Percentiles rank a stretch among this genome's conserved stretches.
Evolutionary conservation across 2,329 filamentous ascomycete species (phyloP).

Genomic region (Ophiostoma sp.): DNA sequence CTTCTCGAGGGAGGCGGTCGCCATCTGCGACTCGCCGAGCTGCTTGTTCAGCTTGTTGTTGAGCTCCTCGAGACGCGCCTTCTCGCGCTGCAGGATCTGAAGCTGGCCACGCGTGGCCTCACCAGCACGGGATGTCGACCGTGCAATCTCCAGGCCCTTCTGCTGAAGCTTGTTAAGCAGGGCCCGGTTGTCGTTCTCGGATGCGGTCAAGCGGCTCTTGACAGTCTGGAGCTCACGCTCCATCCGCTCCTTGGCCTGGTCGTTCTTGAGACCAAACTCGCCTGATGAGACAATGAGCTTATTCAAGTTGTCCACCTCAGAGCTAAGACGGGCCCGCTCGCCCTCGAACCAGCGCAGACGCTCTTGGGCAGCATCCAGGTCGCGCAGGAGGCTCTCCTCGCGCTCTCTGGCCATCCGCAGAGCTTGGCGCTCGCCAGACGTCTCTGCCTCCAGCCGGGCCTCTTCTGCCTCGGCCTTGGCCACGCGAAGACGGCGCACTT

Average conservation of each 20-base stretch:
- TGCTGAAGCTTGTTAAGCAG: constrained; percentile 97
- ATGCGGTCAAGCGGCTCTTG: constrained; percentile 84
- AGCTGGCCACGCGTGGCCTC: constrained; percentile 81
- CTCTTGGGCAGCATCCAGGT: constrained; percentile 76
- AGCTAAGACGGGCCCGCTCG: constrained; percentile 73
- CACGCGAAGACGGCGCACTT: constrained; percentile 78
- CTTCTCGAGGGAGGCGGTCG: constrained; percentile 83
- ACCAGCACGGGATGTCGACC: constrained; percentile 80
- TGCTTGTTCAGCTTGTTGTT: constrained; percentile 79
- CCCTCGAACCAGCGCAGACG: constrained; percentile 76
- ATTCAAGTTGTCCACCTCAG: constrained; percentile 81
- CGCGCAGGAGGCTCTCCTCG: constrained; percentile 72
- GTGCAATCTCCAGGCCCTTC: constrained; percentile 93
- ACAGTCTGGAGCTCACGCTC: constrained; percentile 89
- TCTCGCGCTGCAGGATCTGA: constrained; percentile 75
- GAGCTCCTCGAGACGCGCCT: constrained; percentile 78
- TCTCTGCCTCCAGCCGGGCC: constrained; percentile 78
- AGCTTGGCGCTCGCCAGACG: constrained; percentile 76
- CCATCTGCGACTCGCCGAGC: constrained; percentile 80
- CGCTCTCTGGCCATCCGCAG: constrained; percentile 76
- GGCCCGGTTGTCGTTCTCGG: constrained; percentile 92
- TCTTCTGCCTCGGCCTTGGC: constrained; percentile 85
- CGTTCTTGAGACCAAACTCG: constrained; percentile 83
- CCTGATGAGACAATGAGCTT: constrained; percentile 87
- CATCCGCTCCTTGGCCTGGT: constrained; percentile 90